phyloP scores from a whole-genome alignment of 1,284 basidiomycete species.

The Ceratobasidium theobromae region DNA sequence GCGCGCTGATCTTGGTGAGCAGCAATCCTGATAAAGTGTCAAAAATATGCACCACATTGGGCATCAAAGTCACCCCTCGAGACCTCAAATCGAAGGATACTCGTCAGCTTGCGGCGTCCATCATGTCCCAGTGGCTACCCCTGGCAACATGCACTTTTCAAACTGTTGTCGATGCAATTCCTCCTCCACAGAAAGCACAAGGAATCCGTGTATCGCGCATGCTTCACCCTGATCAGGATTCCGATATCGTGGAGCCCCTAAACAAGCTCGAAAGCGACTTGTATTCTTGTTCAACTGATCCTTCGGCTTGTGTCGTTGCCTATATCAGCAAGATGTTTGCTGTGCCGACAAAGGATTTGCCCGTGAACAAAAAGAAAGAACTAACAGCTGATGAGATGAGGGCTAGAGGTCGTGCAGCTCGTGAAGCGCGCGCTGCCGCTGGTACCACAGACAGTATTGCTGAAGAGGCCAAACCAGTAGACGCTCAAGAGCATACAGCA shows the following conservation, averaged over 20 bases:
- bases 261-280: conserved; percentile 83
- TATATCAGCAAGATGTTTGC: conserved; percentile 99
- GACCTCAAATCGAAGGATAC: conserved; percentile 93
- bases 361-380: conserved; percentile 77
- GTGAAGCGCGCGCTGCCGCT: conserved; percentile 51
- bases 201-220: conserved; percentile 85
- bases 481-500: not conserved
- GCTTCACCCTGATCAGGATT: conserved; percentile 79
- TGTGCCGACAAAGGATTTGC: conserved; percentile 75
- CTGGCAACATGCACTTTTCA: conserved; percentile 93
- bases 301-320: conserved; percentile 67
- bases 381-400: conserved; percentile 89
- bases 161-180: conserved; percentile 88
- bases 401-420: conserved; percentile 62
- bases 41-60: conserved; percentile 86
- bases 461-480: conserved; percentile 23
- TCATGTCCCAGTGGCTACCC: conserved; percentile 96
- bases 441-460: conserved; percentile 39
- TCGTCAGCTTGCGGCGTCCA: conserved; percentile 76
- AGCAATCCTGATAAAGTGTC: conserved; percentile 86
- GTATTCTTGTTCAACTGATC: conserved; percentile 67
- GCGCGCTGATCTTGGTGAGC: conserved; percentile 12
- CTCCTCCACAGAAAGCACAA: conserved; percentile 84
- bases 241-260: conserved; percentile 58
- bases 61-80: conserved; percentile 82